These are phyloP conservation scores for Pichia rugopelliculosa DNA, from an alignment of 805 yeast genomes.

Conservation along the genomic window DNA sequence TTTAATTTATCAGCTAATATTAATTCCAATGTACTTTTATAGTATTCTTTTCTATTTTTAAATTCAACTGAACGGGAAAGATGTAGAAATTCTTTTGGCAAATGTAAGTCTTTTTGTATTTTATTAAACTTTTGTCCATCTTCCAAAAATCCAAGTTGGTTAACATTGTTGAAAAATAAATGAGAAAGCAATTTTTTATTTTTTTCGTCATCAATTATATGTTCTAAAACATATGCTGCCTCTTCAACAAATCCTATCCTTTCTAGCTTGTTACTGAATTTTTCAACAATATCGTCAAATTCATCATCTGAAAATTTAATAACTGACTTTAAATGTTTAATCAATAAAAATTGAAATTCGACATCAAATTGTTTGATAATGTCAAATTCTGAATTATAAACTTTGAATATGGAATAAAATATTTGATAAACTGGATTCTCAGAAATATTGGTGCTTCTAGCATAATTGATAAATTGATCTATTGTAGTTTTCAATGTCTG, in stretches of 20 bases:
- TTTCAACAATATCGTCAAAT: slow-evolving; percentile 17
- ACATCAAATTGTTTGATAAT: slow-evolving; percentile 9
- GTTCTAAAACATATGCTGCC: slow-evolving; percentile 57
- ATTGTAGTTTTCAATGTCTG: slow-evolving; percentile 29
- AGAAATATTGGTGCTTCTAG: slow-evolving; percentile 5
- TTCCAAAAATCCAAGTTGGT: slow-evolving; percentile 23
- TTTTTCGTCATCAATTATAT: slow-evolving; percentile 40
- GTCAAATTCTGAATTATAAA: not conserved
- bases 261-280: slow-evolving; percentile 46
- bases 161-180: slow-evolving; percentile 30
- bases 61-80: slow-evolving; percentile 57
- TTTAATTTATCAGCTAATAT: slow-evolving; percentile 51
- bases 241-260: slow-evolving; percentile 44
- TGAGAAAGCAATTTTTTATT: slow-evolving; percentile 36
- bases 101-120: slow-evolving; percentile 32
- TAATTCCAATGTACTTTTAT: slow-evolving; percentile 54
- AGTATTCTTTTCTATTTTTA: slow-evolving; percentile 40
- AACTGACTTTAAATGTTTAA: slow-evolving; percentile 20
- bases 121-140: slow-evolving; percentile 27
- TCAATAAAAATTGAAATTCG: slow-evolving; percentile 21
- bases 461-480: slow-evolving; percentile 16
- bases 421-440: slow-evolving; percentile 9
- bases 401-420: slow-evolving; percentile 3
- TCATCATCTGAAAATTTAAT: slow-evolving; percentile 9
- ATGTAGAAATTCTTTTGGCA: slow-evolving; percentile 43